Base-by-base conservation (phyloP, 2,329 filamentous ascomycete species). In the Alternaria longipes region DNA sequence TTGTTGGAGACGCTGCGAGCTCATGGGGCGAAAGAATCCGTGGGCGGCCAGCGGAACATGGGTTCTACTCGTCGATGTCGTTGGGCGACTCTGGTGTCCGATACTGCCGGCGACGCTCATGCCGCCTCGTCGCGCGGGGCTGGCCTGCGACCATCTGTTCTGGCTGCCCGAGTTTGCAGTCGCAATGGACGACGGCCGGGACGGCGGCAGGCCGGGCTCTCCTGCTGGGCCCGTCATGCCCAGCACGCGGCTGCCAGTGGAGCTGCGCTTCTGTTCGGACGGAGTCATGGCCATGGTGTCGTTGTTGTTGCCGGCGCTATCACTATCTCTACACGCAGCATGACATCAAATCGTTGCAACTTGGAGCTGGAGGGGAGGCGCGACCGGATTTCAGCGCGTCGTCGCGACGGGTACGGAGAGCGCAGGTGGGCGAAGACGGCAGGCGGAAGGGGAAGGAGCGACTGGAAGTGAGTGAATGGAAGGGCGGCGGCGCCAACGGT, bases 1-100 rank as follows among this genome's bases (percentile, higher is more conserved):
- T 56, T 93, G 93, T 80, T 98, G 94, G 52, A 98, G 84, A 77
- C 93, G 91, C 78, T 97, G 93, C 24, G 94, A 97, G 81, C 94
- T 98, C 93, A 99, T 97, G 40, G 95, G 95, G 22, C 90, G 91
- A 76, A 97, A 97, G 82, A 99, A 98, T 55, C 92, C 94, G 74
- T 94, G 91, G 16, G 93, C 93, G 3, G 93, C 90, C 54, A 99
- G 83, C 1, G 95, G 94, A 20, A 97, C 93, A 83, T 99, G 95
- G 42, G 92, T 95, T 73, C 90, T 87, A 75, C 90, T 93, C 46
- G 90, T 84, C 42, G 91, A 85, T 67, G 90, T 94, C 16, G 84
- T 85, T 54, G 84, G 90, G 66, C 85, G 72, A 40, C 78, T 78
- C 54, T 68, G 72, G 9, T 63, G 67, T 16, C 75, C 73, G 58